Conservation (phyloP, 768 basidiomycete species). For the Amanita subjunquillea region DNA sequence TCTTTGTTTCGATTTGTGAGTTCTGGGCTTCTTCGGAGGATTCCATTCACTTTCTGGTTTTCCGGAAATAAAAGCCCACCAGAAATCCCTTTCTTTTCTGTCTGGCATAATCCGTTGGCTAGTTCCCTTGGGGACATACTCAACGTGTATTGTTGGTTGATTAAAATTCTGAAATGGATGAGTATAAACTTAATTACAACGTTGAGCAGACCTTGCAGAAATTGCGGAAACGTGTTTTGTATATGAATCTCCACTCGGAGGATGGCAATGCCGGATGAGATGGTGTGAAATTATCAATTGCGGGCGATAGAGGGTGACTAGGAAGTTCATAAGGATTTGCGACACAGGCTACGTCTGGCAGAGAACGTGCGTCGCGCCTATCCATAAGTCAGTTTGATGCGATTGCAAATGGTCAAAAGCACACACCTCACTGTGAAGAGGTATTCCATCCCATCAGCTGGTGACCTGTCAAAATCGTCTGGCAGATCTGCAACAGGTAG, state of each 20-base stretch:
- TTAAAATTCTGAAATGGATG: slow-evolving; percentile 42
- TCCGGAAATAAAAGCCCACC: slow-evolving; percentile 75
- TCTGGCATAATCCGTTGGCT: slow-evolving; percentile 45
- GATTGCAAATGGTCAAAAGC: background rate
- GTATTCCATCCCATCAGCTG: slow-evolving; percentile 69
- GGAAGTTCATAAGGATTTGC: slow-evolving; percentile 55
- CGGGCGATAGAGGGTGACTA: slow-evolving; percentile 13
- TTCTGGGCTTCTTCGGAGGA: slow-evolving; percentile 33
- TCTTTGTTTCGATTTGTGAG: slow-evolving; percentile 13
- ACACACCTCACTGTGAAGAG: slow-evolving; percentile 71
- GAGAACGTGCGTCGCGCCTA: slow-evolving; percentile 61
- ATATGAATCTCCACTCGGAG: slow-evolving; percentile 52
- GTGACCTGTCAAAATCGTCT: slow-evolving; percentile 51
- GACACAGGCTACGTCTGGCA: slow-evolving; percentile 58
- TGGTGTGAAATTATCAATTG: slow-evolving; percentile 12
- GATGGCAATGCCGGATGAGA: slow-evolving; percentile 40
- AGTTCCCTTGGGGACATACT: slow-evolving; percentile 16
- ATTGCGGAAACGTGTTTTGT: slow-evolving; percentile 51
- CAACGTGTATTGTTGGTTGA: slow-evolving; percentile 48
- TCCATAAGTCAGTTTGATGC: slow-evolving; percentile 3
- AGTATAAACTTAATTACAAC: slow-evolving; percentile 2
- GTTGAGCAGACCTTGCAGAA: slow-evolving; percentile 45
- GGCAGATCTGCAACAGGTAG: slow-evolving; percentile 78
- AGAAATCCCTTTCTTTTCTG: slow-evolving; percentile 59
- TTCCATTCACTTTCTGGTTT: slow-evolving; percentile 62